Evolutionary conservation across 2,329 filamentous ascomycete genomes (phyloP).

Genomic region (Cladorrhinum sp.): DNA sequence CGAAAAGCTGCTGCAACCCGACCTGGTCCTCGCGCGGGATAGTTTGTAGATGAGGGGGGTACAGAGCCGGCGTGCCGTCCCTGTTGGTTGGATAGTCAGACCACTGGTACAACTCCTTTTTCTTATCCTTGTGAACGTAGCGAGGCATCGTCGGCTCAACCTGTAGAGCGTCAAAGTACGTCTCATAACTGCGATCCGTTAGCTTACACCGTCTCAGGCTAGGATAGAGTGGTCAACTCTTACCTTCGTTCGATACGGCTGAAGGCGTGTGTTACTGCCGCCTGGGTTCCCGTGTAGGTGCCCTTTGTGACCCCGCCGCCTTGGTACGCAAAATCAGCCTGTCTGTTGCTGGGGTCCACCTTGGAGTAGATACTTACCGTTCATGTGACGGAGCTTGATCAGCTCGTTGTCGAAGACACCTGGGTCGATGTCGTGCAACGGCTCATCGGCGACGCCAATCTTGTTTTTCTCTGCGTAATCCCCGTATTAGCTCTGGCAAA

Average conservation of each 20-base stretch:
- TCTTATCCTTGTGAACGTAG: slow-evolving; percentile 29
- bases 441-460: not conserved
- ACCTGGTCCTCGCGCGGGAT: slow-evolving; percentile 31
- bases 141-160: slow-evolving; percentile 35
- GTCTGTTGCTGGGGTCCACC: not conserved
- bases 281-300: slow-evolving; percentile 4
- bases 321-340: not conserved
- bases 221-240: not conserved
- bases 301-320: not conserved
- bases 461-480: too few species aligned
- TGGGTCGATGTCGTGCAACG: not conserved
- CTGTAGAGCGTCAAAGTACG: slow-evolving; percentile 32
- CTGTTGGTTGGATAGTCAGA: slow-evolving; percentile 27
- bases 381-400: not conserved
- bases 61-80: slow-evolving; percentile 30
- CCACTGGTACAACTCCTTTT: slow-evolving; percentile 33
- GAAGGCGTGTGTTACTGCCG: not conserved
- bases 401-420: slow-evolving; percentile 3
- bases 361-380: not conserved
- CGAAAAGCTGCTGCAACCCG: slow-evolving; percentile 31
- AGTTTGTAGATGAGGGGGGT: slow-evolving; percentile 33
- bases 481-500: too few species aligned
- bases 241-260: slow-evolving; percentile 1
- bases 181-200: not conserved
- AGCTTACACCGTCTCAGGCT: not conserved